Evolutionary conservation across 2,329 filamentous ascomycete species (phyloP).

Genomic region (Epicoccum nigrum): DNA sequence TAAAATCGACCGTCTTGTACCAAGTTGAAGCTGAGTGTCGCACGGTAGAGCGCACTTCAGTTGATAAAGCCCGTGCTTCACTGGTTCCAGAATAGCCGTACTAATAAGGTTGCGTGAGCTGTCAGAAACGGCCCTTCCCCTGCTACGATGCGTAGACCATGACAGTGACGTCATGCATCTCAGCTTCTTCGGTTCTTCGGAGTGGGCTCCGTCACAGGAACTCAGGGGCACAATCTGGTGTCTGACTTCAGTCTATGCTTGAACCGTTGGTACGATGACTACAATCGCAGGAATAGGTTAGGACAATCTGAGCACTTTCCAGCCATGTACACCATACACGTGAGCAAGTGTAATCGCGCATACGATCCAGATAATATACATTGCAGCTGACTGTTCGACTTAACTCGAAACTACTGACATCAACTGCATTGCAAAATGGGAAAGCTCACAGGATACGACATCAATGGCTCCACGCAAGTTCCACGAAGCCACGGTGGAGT

Average conservation of each 20-base stretch:
- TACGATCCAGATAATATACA: neutral
- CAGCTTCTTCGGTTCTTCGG: neutral
- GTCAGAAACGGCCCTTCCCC: constrained; percentile 7
- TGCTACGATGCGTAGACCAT: constrained; percentile 1
- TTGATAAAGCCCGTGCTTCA: too few relatives aligned
- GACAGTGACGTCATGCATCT: constrained; percentile 13
- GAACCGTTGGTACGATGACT: constrained; percentile 14
- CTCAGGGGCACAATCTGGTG: neutral
- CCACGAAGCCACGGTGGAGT: constrained; percentile 14
- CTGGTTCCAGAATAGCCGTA: too few relatives aligned
- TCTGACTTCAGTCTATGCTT: neutral
- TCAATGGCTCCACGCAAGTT: constrained; percentile 10
- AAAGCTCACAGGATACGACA: constrained; percentile 13
- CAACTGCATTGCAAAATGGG: neutral
- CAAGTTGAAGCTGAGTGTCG: too few relatives aligned
- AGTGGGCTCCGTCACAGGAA: neutral
- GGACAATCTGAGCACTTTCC: neutral
- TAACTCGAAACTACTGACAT: neutral
- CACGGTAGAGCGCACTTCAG: too few relatives aligned
- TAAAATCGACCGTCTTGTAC: too few relatives aligned
- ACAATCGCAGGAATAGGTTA: constrained; percentile 5
- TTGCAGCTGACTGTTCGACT: too few relatives aligned
- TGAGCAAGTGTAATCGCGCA: neutral
- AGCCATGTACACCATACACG: neutral
- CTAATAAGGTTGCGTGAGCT: too few relatives aligned